A percentile compares a stretch with the other conserved stretches of the same genome.
Evolutionary conservation across 371 early-diverging fungal genomes (phyloP).

Genomic region (Umbelopsis sp.): DNA sequence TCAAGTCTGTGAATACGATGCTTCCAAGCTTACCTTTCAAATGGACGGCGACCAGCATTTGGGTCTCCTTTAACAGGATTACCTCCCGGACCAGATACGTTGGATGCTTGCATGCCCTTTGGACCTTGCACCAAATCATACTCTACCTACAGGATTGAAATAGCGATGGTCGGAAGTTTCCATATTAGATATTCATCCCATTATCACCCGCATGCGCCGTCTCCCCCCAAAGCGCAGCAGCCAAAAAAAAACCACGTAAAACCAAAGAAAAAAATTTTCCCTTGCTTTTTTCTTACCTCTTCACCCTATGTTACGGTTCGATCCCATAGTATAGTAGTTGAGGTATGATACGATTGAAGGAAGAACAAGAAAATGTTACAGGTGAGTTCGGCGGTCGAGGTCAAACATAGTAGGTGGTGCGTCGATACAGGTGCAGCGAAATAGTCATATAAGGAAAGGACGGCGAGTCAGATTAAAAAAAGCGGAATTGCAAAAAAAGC

Average conservation of each 20-base stretch:
- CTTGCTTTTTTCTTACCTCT: slow-evolving; percentile 36
- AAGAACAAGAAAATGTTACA: background rate
- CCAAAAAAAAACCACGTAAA: too few relatives aligned
- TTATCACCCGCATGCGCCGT: background rate
- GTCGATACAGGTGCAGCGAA: slow-evolving; percentile 6
- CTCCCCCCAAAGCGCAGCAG: slow-evolving; percentile 14
- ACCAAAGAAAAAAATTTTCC: background rate
- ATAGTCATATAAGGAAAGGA: slow-evolving; percentile 12
- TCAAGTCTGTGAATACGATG: background rate
- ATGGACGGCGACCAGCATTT: slow-evolving; percentile 34
- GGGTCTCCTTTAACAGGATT: slow-evolving; percentile 76
- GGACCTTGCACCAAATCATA: slow-evolving; percentile 80
- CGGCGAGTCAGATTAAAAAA: slow-evolving; percentile 7
- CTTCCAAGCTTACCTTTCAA: slow-evolving; percentile 6
- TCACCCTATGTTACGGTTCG: slow-evolving; percentile 38
- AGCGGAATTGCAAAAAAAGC: background rate
- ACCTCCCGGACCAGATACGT: slow-evolving; percentile 82
- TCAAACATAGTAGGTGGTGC: background rate
- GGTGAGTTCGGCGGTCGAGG: background rate
- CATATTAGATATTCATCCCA: slow-evolving; percentile 3
- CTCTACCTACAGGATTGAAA: slow-evolving; percentile 60
- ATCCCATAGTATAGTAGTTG: background rate
- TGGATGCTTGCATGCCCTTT: slow-evolving; percentile 85
- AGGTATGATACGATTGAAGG: background rate
- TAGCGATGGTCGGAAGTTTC: slow-evolving; percentile 13